Conservation (phyloP, 2,329 filamentous ascomycete genomes). For the Diaporthe citrichinensis region DNA sequence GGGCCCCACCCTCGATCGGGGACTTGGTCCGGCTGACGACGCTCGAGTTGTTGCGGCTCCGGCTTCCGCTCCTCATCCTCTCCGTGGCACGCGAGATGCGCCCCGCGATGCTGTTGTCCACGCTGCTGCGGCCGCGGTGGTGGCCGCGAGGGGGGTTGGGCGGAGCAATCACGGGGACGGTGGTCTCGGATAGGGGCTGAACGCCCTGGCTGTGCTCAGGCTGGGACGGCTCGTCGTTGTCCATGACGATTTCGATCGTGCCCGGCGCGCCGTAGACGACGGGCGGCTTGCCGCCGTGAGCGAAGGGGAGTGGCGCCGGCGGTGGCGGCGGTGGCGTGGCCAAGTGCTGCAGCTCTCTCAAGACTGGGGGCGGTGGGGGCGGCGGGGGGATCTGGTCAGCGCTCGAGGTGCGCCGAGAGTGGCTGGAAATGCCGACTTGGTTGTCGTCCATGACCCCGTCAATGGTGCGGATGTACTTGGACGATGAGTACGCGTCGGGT, state of each 20-base stretch:
- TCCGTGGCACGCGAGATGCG: constrained; percentile 72
- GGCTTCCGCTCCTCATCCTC: constrained; percentile 72
- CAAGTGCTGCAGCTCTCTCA: constrained; percentile 75
- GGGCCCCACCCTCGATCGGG: constrained; percentile 51
- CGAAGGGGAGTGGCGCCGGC: constrained; percentile 68
- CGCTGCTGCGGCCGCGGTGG: constrained; percentile 70
- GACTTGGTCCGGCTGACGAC: constrained; percentile 54
- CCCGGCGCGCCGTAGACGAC: constrained; percentile 63
- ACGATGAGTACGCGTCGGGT: constrained; percentile 50
- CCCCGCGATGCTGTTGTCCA: constrained; percentile 65
- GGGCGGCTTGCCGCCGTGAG: constrained; percentile 52
- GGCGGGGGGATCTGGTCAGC: constrained; percentile 66
- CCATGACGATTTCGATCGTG: constrained; percentile 77
- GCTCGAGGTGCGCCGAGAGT: constrained; percentile 61
- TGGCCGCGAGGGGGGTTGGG: constrained; percentile 64
- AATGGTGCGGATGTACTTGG: constrained; percentile 60
- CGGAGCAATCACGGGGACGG: constrained; percentile 60
- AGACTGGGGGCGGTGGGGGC: constrained; percentile 68
- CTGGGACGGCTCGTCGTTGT: constrained; percentile 63
- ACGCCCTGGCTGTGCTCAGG: constrained; percentile 32
- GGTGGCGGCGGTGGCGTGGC: constrained; percentile 73
- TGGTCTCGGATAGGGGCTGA: constrained; percentile 55
- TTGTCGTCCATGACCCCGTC: constrained; percentile 59
- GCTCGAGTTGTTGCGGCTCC: constrained; percentile 63
- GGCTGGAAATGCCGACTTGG: constrained; percentile 40